These are phyloP conservation scores for Cruciata laevipes DNA, from an alignment of 257 asterid species.

Conservation along the genomic window DNA sequence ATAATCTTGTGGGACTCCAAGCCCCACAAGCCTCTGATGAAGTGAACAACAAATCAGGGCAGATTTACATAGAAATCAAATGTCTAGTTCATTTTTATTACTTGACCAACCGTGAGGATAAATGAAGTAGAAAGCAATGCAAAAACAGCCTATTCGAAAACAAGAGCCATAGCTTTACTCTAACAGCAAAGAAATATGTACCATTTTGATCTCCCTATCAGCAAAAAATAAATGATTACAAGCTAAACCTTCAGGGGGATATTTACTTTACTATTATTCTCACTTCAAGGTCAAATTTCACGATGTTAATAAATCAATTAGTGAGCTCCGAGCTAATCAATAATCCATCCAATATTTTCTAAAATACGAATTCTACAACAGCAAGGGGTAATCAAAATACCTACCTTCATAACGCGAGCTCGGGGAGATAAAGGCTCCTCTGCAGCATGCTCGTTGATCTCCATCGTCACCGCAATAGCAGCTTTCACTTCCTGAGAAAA, in stretches of 20 bases:
- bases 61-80: not conserved
- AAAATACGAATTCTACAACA: not conserved
- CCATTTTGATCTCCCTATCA: no score
- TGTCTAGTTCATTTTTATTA: no score
- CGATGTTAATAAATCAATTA: no score
- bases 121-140: not conserved
- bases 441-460: slow-evolving; percentile 43
- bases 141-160: no score
- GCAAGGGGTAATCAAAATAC: not conserved
- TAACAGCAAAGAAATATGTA: no score
- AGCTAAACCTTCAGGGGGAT: no score
- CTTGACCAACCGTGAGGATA: no score
- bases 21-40: slow-evolving; percentile 62
- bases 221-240: no score
- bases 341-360: not conserved
- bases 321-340: no score
- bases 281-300: no score
- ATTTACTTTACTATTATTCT: no score
- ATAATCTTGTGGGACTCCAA: slow-evolving; percentile 52
- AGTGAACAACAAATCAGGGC: slow-evolving; percentile 12
- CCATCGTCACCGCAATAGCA: slow-evolving; percentile 53
- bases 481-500: slow-evolving; percentile 55
- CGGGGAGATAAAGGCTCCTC: slow-evolving; percentile 22
- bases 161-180: no score
- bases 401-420: slow-evolving; percentile 52